Percentiles rank a stretch among this genome's conserved stretches.
These are phyloP conservation scores for Starmerella stellata DNA, from an alignment of 805 yeast genomes.

Conservation along the genomic window DNA sequence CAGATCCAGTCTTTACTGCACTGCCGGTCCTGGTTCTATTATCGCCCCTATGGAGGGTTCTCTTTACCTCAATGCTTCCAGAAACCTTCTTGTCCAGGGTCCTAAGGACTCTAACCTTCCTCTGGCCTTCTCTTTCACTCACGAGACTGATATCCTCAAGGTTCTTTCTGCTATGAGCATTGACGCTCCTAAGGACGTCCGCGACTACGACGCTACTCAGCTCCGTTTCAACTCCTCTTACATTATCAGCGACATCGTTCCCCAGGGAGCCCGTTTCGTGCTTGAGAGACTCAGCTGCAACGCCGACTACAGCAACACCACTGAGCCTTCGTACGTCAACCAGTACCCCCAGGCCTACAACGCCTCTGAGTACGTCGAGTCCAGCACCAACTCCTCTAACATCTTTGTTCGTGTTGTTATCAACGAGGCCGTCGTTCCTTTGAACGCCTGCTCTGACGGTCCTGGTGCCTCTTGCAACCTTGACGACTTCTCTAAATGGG, in stretches of 20 bases:
- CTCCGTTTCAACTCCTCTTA: constrained; percentile 33
- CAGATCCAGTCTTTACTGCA: constrained; percentile 31
- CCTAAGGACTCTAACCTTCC: constrained; percentile 22
- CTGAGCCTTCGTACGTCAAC: constrained; percentile 2
- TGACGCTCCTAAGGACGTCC: constrained; percentile 24
- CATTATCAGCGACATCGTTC: constrained; percentile 28
- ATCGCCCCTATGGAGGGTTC: constrained; percentile 27
- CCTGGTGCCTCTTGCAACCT: constrained; percentile 33
- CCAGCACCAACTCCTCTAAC: constrained; percentile 4
- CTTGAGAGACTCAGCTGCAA: constrained; percentile 27
- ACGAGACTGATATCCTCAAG: constrained; percentile 40
- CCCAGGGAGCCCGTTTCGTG: constrained; percentile 20
- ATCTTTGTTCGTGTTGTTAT: constrained; percentile 31
- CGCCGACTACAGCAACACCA: constrained; percentile 4
- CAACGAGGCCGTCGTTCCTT: constrained; percentile 38
- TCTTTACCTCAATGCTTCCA: constrained; percentile 32
- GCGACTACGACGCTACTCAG: constrained; percentile 23
- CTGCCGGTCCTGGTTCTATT: constrained; percentile 31
- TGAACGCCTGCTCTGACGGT: constrained; percentile 31
- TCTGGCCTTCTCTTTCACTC: constrained; percentile 34
- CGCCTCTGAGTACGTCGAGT: constrained; percentile 1
- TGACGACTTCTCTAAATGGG: constrained; percentile 14
- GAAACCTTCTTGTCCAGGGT: constrained; percentile 29
- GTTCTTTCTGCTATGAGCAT: constrained; percentile 34
- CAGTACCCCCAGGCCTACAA: constrained; percentile 12